Base-by-base conservation (phyloP, 1,284 basidiomycete genomes). In the Leccinum pachyderme region DNA sequence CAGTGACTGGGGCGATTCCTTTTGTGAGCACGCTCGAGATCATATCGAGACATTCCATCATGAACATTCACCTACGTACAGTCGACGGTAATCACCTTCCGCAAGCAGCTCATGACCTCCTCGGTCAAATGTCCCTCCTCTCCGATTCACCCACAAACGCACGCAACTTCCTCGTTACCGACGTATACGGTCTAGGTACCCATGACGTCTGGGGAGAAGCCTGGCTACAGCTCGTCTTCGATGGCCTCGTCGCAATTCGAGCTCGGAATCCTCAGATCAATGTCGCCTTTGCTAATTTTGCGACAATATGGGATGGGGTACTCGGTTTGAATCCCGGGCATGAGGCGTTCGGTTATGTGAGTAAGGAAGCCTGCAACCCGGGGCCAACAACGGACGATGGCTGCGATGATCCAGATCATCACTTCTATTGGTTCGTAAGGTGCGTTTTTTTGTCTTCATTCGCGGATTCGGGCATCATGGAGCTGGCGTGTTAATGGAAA, bases 371-470 rank as follows among this genome's bases (percentile, higher is more conserved):
- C 0, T 81, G 79, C 45, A 68, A 55, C 15, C 59, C 68, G 1
- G 67, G 67, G 1, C 59, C 63, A 13, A 73, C 73, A 7, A 74
- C 69, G 3, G 55, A 59, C 4, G 68, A 61, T 0, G 61, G 58
- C 12, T 81, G 79, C 48, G 46, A 58, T 28, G 79, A 81, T 56
- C 79, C 81, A 4, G 75, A 76, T 37, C 76, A 75, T 56, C 72
- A 71, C 24, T 80, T 82, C 59, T 80, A 81, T 57, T 83, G 80
- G 74, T 73, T 81, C 15, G 64, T 69, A 24, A 75, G 74, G 81
- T 80, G 56, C 62, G 77, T 63, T 27, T 44, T 13, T 9, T 4
- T 9, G 1, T 11, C 18, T 46, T 59, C 33, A 2, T 29, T n/a
- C n/a, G 5, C 25, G 4, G 2, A 1, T 25, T 46, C 0, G 11